Evolutionary conservation across 768 basidiomycete genomes (phyloP), one percentile per base, ranked within the genome.

Genomic region (Suillus subalutaceus): DNA sequence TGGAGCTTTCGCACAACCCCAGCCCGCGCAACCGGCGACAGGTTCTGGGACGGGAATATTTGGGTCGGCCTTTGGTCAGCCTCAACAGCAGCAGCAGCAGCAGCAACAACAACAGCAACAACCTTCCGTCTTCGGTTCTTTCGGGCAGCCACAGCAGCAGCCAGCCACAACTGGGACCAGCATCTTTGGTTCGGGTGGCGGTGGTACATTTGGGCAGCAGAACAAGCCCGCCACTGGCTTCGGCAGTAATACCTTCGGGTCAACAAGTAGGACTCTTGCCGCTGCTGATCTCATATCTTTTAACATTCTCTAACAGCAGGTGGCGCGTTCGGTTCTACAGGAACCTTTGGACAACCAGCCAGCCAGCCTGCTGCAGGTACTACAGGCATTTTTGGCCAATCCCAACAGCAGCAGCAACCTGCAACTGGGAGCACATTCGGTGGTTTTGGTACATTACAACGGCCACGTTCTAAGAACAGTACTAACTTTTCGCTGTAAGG

Each of bases 101-200:
- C 79, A 15, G 30, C 80, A 72, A 12, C 73, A 86, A 73, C 76
- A 79, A 18, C 76, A 79, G 15, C 77, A 69, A 43, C 78, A 79
- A 64, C 72, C 76, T 7, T 74, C 80, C 41, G 76, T 81, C 32
- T 87, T 86, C 68, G 82, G 85, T 66, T 74, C 81, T 2, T 90
- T 90, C 74, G 84, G 85, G 40, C 86, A 86, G 74, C 76, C 80
- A 20, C 77, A 74, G 44, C 77, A 74, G 44, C 82, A 72, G 59
- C 76, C 71, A 67, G 72, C 71, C 4, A 65, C 72, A 66, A 50
- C 81, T 3, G 72, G 80, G 32, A 60, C 67, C 13, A 57, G 68
- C 52, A 67, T 77, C 18, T 83, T 82, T 37, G 74, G 79, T 58
- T 69, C 73, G 58, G 75, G 82, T 32, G 55, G 48, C 46, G 43